Evolutionary conservation across 1,139 yeast species (phyloP).

Genomic region (Nakaseomyces kungkrabaensis): DNA sequence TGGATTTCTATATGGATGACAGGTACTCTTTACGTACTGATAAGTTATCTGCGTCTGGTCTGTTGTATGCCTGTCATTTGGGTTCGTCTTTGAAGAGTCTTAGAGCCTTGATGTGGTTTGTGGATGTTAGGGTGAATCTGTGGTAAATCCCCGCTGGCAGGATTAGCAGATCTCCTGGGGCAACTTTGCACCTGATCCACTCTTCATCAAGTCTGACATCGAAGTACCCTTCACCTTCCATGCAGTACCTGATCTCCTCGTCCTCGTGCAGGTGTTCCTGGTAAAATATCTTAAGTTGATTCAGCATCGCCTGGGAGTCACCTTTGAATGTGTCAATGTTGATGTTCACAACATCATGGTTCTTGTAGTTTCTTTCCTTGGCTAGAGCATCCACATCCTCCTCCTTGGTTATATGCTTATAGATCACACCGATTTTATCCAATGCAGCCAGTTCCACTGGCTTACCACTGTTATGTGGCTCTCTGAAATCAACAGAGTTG

Average conservation of each 20-base stretch:
- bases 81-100: conserved; percentile 91
- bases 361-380: conserved; percentile 58
- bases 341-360: conserved; percentile 63
- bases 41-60: conserved; percentile 42
- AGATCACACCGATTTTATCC: conserved; percentile 57
- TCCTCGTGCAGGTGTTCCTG: conserved; percentile 92
- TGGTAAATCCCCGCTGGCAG: conserved; percentile 92
- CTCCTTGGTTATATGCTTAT: conserved; percentile 42
- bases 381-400: conserved; percentile 64
- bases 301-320: conserved; percentile 47
- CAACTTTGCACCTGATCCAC: conserved; percentile 72
- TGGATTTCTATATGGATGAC: conserved; percentile 3
- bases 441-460: conserved; percentile 43
- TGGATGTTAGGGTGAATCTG: conserved; percentile 65
- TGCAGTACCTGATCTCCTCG: conserved; percentile 85
- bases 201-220: conserved; percentile 62
- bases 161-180: conserved; percentile 56
- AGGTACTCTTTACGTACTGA: conserved; percentile 36
- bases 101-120: conserved; percentile 61
- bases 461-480: conserved; percentile 63
- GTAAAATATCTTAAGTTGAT: conserved; percentile 62
- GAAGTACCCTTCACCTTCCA: conserved; percentile 87
- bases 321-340: conserved; percentile 56
- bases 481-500: conserved; percentile 55
- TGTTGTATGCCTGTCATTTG: conserved; percentile 83